Percentiles rank a stretch among this genome's conserved stretches.
Evolutionary conservation across 2,329 filamentous ascomycete genomes (phyloP).

Genomic region (Escovopsis sp.): DNA sequence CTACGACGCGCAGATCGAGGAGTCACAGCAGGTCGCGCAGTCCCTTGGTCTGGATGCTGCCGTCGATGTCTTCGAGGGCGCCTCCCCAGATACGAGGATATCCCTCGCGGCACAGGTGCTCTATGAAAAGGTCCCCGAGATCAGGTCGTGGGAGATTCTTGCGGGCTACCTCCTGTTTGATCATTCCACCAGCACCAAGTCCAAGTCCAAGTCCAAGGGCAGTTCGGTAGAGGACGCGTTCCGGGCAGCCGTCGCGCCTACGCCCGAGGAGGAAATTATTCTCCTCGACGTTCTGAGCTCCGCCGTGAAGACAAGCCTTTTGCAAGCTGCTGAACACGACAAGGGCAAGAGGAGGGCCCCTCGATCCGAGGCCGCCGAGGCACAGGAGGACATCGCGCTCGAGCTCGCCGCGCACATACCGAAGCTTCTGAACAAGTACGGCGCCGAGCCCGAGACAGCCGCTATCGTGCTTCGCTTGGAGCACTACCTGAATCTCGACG

Average conservation of each 20-base stretch:
- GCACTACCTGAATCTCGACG: constrained; percentile 71
- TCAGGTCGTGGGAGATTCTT: constrained; percentile 76
- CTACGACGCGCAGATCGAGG: constrained; percentile 60
- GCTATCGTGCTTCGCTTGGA: constrained; percentile 75
- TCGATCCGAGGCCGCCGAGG: constrained; percentile 50
- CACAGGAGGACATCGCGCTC: constrained; percentile 65
- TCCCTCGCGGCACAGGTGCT: constrained; percentile 74
- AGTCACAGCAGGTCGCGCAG: constrained; percentile 34
- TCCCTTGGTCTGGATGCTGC: constrained; percentile 34
- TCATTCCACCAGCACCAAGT: constrained; percentile 52
- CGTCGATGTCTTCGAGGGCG: constrained; percentile 43
- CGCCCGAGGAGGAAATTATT: constrained; percentile 65
- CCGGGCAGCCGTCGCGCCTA: constrained; percentile 58
- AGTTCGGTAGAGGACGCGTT: constrained; percentile 45
- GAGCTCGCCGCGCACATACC: constrained; percentile 70
- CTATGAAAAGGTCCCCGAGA: constrained; percentile 66
- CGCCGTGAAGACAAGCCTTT: constrained; percentile 60
- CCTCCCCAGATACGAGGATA: constrained; percentile 63
- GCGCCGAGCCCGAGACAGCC: constrained; percentile 74
- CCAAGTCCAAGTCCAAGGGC: constrained; percentile 35
- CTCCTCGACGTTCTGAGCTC: constrained; percentile 78
- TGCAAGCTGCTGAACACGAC: constrained; percentile 50
- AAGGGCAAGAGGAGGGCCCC: constrained; percentile 41
- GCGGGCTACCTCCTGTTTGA: constrained; percentile 88
- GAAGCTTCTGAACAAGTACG: constrained; percentile 79